Evolutionary conservation across 345 rosid genomes (phyloP).

Genomic region (Mallotus nudiflorus): DNA sequence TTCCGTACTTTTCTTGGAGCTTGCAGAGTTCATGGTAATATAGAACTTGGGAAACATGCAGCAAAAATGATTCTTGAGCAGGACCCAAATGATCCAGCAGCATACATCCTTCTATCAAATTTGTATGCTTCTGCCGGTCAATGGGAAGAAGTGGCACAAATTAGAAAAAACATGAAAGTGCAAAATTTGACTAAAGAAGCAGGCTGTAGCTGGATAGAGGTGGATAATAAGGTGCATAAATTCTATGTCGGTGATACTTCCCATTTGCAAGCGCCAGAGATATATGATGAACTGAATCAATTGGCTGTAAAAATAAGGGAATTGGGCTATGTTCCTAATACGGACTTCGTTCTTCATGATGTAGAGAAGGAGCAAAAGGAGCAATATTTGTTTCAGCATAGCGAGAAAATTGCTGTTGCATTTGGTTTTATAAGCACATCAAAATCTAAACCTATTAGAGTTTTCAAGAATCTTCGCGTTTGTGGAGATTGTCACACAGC

Average conservation of each 20-base stretch:
- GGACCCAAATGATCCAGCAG: conserved; percentile 64
- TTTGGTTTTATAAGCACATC: conserved; percentile 61
- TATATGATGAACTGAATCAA: conserved; percentile 49
- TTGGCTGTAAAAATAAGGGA: conserved; percentile 47
- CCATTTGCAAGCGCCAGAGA: conserved; percentile 46
- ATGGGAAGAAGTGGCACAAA: conserved; percentile 55
- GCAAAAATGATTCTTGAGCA: conserved; percentile 64
- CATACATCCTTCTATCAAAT: conserved; percentile 66
- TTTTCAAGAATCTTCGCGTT: conserved; percentile 68
- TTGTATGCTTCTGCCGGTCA: conserved; percentile 64
- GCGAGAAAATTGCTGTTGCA: conserved; percentile 78
- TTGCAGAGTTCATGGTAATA: conserved; percentile 56
- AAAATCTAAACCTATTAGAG: conserved; percentile 53
- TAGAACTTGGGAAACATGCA: conserved; percentile 55
- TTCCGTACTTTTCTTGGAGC: conserved; percentile 83
- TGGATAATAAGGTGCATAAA: conserved; percentile 54
- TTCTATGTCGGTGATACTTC: conserved; percentile 73
- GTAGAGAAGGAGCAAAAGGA: conserved; percentile 64
- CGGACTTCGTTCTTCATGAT: conserved; percentile 70
- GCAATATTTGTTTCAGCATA: conserved; percentile 61
- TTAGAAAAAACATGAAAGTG: conserved; percentile 70
- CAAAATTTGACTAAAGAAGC: too few relatives aligned
- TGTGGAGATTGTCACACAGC: conserved; percentile 78
- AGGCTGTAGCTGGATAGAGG: conserved; percentile 82
- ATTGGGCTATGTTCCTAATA: conserved; percentile 64